phyloP scores from a whole-genome alignment of 2,329 filamentous ascomycete species.

The Neofusicoccum sp. region DNA sequence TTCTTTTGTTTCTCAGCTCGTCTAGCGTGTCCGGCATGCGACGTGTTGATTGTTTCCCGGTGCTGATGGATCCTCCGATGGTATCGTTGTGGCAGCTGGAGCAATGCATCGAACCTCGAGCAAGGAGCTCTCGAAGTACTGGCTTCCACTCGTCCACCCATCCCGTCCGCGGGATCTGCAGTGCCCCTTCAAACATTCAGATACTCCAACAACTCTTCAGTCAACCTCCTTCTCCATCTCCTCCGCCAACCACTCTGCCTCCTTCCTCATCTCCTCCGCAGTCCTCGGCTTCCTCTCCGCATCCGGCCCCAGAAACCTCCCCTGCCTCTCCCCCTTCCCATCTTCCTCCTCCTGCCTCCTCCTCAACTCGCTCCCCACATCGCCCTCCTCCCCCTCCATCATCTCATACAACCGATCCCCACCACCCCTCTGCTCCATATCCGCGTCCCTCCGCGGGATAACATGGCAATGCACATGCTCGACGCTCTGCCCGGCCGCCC shows the following conservation, averaged over 20 bases:
- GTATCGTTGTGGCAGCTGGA: too few species aligned
- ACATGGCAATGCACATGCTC: constrained; percentile 91
- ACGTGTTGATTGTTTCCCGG: too few species aligned
- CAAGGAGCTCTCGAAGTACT: too few species aligned
- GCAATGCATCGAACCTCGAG: too few species aligned
- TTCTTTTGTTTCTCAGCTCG: too few species aligned
- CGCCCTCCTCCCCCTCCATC: constrained; percentile 81
- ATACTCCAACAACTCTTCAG: neutral
- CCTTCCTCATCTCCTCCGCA: constrained; percentile 73
- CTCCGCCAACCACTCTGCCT: constrained; percentile 66
- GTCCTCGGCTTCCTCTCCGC: constrained; percentile 65
- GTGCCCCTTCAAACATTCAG: too few species aligned
- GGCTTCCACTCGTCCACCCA: too few species aligned
- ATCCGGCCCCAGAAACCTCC: constrained; percentile 68
- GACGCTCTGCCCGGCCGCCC: constrained; percentile 88
- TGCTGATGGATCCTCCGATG: too few species aligned
- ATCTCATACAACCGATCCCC: constrained; percentile 77
- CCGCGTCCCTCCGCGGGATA: constrained; percentile 67
- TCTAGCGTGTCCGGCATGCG: too few species aligned
- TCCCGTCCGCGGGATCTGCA: too few species aligned
- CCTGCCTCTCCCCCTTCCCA: constrained; percentile 43
- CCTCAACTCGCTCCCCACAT: constrained; percentile 70
- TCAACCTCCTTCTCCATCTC: constrained; percentile 50
- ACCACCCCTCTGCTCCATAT: constrained; percentile 57
- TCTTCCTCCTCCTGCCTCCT: constrained; percentile 46